Percentiles rank a stretch among this genome's conserved stretches.
phyloP scores from a whole-genome alignment of 768 basidiomycete species.

The Grammothele lineata region DNA sequence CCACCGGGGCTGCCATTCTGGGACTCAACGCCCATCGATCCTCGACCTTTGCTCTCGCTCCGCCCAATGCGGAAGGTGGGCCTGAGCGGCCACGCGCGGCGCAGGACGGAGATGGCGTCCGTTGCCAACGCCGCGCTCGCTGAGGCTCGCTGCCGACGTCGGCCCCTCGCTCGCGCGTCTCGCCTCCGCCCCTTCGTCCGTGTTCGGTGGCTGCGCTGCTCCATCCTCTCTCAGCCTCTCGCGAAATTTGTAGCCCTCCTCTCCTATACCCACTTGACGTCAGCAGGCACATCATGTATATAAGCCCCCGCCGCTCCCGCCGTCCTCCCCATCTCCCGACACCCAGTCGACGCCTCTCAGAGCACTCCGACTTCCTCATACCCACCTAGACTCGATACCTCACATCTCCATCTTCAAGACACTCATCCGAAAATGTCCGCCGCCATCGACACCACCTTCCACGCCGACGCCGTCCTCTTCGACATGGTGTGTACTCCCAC shows the following conservation, averaged over 20 bases:
- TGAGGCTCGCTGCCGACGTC: too few species aligned
- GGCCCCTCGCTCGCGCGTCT: constrained; percentile 4
- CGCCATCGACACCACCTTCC: constrained; percentile 31
- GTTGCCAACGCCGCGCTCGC: neutral
- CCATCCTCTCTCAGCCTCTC: too few species aligned
- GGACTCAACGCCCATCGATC: constrained; percentile 18
- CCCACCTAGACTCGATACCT: constrained; percentile 2
- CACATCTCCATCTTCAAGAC: neutral
- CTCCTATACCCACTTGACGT: too few species aligned
- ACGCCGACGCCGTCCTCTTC: constrained; percentile 57
- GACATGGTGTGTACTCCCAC: constrained; percentile 50
- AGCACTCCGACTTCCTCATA: constrained; percentile 1
- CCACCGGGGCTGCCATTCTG: constrained; percentile 7
- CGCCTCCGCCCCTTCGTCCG: too few species aligned
- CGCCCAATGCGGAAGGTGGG: constrained; percentile 4
- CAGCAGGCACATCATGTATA: neutral
- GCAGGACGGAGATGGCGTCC: too few species aligned
- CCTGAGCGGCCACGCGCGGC: too few species aligned
- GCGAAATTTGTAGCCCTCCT: too few species aligned
- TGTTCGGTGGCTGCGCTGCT: too few species aligned
- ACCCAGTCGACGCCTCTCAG: neutral
- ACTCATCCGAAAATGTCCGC: constrained; percentile 21
- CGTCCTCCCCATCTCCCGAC: neutral
- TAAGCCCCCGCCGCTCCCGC: neutral
- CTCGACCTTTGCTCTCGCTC: neutral